phyloP scores from a whole-genome alignment of 2,329 filamentous ascomycete genomes.

The Cladosporium sphaerospermum region DNA sequence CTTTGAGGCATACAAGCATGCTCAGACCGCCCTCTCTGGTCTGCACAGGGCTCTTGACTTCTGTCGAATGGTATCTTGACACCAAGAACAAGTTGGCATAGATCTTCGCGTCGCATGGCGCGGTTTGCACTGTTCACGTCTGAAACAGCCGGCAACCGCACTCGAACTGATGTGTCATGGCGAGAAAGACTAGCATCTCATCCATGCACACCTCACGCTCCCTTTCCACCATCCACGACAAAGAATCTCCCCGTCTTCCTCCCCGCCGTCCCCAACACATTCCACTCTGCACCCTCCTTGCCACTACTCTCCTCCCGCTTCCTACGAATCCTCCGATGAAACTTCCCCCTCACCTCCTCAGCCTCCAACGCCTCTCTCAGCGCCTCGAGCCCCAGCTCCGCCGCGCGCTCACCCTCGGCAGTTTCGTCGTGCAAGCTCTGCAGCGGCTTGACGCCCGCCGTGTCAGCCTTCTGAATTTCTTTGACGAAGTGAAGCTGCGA shows the following conservation, averaged over 20 bases:
- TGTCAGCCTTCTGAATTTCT: conserved; percentile 74
- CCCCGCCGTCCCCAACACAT: conserved; percentile 61
- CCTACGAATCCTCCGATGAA: conserved; percentile 45
- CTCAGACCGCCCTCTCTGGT: too few species aligned
- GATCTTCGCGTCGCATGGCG: too few species aligned
- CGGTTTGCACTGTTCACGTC: too few species aligned
- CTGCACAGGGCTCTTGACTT: too few species aligned
- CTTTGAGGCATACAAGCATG: too few species aligned
- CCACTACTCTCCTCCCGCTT: conserved; percentile 34
- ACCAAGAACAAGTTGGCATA: too few species aligned
- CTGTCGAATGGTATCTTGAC: too few species aligned
- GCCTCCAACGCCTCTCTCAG: conserved; percentile 51
- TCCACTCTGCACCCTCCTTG: conserved; percentile 53
- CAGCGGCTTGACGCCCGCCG: conserved; percentile 64
- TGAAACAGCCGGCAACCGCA: too few species aligned
- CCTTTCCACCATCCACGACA: conserved; percentile 60
- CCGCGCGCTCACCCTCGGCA: conserved; percentile 45
- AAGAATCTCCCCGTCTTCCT: conserved; percentile 68
- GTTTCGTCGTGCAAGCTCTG: conserved; percentile 78
- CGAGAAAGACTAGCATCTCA: too few species aligned
- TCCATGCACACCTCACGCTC: neutral
- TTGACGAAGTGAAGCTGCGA: conserved; percentile 88
- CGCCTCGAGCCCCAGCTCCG: conserved; percentile 53
- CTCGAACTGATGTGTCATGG: too few species aligned
- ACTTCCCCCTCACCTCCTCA: conserved; percentile 56